Evolutionary conservation across 495 filamentous ascomycete genomes (phyloP).

Genomic region (Daldinia decipiens): DNA sequence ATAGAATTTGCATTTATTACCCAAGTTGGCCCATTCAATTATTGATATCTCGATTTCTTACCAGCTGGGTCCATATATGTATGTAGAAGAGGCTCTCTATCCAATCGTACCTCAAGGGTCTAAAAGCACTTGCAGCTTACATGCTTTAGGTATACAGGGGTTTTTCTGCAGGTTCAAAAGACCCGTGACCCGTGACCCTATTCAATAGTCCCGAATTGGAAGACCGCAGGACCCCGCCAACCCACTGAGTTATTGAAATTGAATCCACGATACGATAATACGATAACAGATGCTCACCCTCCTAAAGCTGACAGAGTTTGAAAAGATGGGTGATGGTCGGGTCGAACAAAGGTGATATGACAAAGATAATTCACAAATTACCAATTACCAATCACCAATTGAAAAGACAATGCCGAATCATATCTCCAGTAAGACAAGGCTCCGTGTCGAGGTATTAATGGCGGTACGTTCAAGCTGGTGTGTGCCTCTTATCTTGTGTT

Average conservation of each 20-base stretch:
- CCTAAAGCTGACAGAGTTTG: neutral
- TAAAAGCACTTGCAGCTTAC: slow-evolving; percentile 30
- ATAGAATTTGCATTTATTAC: neutral
- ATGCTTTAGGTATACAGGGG: slow-evolving; percentile 7
- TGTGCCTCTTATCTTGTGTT: slow-evolving; percentile 17
- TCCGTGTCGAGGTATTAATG: slow-evolving; percentile 39
- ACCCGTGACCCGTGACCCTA: slow-evolving; percentile 36
- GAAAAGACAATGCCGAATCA: neutral
- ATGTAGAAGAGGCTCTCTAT: slow-evolving; percentile 11
- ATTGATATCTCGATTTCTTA: neutral
- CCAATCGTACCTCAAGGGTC: slow-evolving; percentile 34
- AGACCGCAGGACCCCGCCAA: slow-evolving; percentile 23
- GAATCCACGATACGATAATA: neutral
- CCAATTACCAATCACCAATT: neutral
- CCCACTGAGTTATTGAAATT: neutral
- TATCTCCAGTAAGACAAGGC: neutral
- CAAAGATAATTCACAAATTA: neutral
- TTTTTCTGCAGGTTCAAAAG: slow-evolving; percentile 25
- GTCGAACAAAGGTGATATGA: neutral
- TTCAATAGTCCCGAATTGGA: slow-evolving; percentile 21
- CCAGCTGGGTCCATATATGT: neutral
- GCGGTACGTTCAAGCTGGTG: neutral
- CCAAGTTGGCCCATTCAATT: neutral
- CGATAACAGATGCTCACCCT: neutral
- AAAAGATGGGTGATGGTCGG: neutral